Percentiles rank a stretch among this genome's conserved stretches.
phyloP scores from a whole-genome alignment of 352 stramenopile species.

The Globisporangium canariense region DNA sequence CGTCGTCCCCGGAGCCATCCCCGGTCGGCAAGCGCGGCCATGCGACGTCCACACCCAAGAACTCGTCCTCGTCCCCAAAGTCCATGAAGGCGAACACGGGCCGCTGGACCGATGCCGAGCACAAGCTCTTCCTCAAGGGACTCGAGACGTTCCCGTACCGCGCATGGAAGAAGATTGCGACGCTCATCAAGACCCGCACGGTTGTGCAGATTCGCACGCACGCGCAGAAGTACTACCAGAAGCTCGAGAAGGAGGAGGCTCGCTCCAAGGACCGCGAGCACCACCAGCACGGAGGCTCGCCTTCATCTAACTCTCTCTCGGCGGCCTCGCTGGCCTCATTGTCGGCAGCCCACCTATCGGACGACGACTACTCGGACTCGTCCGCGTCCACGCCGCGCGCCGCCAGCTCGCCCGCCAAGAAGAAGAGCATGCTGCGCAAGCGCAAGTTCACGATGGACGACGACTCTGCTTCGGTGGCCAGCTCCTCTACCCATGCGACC shows the following conservation, averaged over 20 bases:
- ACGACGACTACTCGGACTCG: constrained; percentile 16
- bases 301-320: background rate
- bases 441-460: constrained; percentile 54
- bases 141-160: constrained; percentile 84
- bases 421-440: constrained; percentile 62
- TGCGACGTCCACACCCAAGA: background rate
- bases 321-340: background rate
- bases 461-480: background rate
- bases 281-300: constrained; percentile 14
- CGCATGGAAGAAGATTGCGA: constrained; percentile 92
- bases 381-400: constrained; percentile 4
- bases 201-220: constrained; percentile 89
- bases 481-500: constrained; percentile 20
- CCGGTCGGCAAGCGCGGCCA: constrained; percentile 15
- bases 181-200: constrained; percentile 92
- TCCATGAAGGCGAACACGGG: constrained; percentile 71
- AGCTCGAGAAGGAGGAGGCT: constrained; percentile 85
- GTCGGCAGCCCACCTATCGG: constrained; percentile 4
- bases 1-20: constrained; percentile 10
- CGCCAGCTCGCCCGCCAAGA: constrained; percentile 36
- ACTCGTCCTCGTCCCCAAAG: constrained; percentile 12
- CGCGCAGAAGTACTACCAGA: constrained; percentile 89
- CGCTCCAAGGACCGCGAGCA: constrained; percentile 68
- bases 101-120: constrained; percentile 83
- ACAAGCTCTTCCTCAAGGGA: constrained; percentile 87